Evolutionary conservation across 257 asterid genomes (phyloP), one percentile per base, ranked within the genome.

Genomic region (Plantago major): DNA sequence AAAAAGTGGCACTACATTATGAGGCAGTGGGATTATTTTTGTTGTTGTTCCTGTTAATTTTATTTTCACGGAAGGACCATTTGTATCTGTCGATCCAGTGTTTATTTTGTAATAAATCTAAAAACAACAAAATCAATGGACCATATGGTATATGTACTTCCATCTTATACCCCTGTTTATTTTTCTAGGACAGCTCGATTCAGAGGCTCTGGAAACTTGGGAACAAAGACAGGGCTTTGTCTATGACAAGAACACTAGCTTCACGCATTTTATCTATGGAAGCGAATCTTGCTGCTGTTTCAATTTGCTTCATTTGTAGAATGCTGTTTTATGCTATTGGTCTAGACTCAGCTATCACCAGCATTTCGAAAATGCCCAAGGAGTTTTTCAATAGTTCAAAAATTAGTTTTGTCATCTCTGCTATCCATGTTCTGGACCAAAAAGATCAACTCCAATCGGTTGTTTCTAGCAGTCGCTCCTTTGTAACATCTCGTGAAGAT

Each of bases 331-430:
- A 75, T 72, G 63, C 89, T 62, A 83, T 88, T 16, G 97, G 99
- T 42, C 85, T 63, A 71, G 95, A 85, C 60, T 82, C 92, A 45
- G 88, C 89, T 11, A 79, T 81, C 74, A 66, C 55, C 58, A 79
- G 83, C 82, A 84, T 93, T 63, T 71, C 83, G 83, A 84, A 84
- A 75, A 84, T 86, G 88, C 96, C 96, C 52, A 83, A 81, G 79
- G 85, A 81, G 62, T 74, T 85, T 17, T 80, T 82, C 69, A 73
- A 67, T 75, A 83, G 86, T 76, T 79, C 97, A 64, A 79, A 76
- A 73, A 68, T 86, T 71, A 73, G 90, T 71, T 82, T 84, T 45
- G 77, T 87, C 50, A 72, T 81, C 69, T 79, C 82, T 60, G 95
- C 97, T 71, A 82, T 93, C 68, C 88, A 89, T 70, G 81, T 84